These are phyloP conservation scores for Silybum marianum DNA, from an alignment of 129 eudicot species.

Conservation along the genomic window DNA sequence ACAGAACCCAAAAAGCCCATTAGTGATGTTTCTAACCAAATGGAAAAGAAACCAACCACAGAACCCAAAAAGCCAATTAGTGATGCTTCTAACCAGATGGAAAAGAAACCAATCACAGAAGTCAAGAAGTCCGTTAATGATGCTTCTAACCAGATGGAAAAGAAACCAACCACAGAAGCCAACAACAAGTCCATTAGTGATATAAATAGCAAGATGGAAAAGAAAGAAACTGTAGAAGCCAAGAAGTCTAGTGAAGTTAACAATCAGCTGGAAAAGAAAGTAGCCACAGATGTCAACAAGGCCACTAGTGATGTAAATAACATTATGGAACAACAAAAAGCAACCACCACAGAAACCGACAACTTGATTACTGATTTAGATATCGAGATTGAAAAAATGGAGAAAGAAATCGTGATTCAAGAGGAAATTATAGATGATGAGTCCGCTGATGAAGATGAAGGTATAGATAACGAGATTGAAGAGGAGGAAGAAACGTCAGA, in stretches of 20 bases:
- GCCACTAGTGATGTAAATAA: neutral
- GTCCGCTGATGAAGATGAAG: neutral
- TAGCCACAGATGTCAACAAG: no score
- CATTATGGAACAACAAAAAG: neutral
- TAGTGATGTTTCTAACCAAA: neutral
- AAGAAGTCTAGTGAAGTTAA: slow-evolving; percentile 6
- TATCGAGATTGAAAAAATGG: neutral
- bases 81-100: neutral
- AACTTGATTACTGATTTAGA: neutral
- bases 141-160: neutral
- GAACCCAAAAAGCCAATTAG: neutral
- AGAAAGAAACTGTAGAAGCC: slow-evolving; percentile 1
- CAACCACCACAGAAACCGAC: neutral
- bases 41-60: neutral
- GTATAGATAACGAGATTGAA: neutral
- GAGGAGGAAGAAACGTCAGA: neutral
- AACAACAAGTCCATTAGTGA: slow-evolving; percentile 7
- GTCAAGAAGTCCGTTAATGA: neutral
- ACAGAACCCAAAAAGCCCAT: neutral
- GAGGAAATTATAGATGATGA: neutral
- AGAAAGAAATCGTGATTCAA: no score
- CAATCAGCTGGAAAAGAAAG: slow-evolving; percentile 1
- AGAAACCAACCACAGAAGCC: neutral
- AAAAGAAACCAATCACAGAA: neutral
- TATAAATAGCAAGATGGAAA: neutral